Evolutionary conservation across 1,139 yeast genomes (phyloP).

Genomic region (Pichia sp.): DNA sequence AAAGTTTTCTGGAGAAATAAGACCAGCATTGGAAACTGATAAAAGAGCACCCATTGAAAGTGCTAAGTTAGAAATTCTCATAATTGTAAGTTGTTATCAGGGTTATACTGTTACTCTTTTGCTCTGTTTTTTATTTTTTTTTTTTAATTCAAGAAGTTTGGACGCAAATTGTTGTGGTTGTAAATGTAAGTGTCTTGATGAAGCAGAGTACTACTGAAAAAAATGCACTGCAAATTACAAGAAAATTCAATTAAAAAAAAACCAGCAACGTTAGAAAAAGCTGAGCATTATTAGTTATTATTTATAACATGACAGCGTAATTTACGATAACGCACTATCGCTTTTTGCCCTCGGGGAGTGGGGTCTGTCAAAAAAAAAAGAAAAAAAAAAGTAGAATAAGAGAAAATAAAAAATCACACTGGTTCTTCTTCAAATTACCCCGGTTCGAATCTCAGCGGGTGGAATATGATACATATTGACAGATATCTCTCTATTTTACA

Average conservation of each 20-base stretch:
- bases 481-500: not conserved
- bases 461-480: not conserved
- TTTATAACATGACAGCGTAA: too few species aligned
- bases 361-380: not conserved
- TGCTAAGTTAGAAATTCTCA: slow-evolving; percentile 14
- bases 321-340: not conserved
- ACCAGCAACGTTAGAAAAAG: not conserved
- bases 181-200: not conserved
- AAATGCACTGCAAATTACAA: not conserved
- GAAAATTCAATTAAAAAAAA: not conserved
- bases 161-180: not conserved
- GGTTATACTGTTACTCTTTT: not conserved
- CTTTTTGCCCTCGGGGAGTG: not conserved
- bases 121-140: not conserved
- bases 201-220: not conserved
- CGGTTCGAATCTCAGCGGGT: not conserved
- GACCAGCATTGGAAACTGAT: slow-evolving; percentile 8
- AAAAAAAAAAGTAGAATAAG: too few species aligned
- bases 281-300: not conserved
- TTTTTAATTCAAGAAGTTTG: not conserved
- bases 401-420: too few species aligned
- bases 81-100: not conserved
- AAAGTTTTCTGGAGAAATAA: not conserved
- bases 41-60: slow-evolving; percentile 9
- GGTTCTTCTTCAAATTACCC: too few species aligned